A percentile compares a stretch with the other conserved stretches of the same genome.
phyloP scores from a whole-genome alignment of 345 rosid species.

The Cardamine occulta region DNA sequence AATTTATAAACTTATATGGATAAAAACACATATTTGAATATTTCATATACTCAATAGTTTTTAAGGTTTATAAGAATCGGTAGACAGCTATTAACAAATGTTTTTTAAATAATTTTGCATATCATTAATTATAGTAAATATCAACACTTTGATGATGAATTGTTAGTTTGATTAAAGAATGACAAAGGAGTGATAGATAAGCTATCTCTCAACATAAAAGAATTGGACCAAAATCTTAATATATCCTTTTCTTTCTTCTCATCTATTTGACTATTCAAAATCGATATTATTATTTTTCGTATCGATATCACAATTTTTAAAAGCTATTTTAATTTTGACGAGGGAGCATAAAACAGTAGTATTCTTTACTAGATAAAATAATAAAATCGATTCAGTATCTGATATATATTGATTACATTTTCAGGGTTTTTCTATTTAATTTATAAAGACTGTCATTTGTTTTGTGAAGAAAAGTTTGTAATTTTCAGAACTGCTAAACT shows the following conservation, averaged over 20 bases:
- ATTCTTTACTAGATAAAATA: background rate
- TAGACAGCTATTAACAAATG: background rate
- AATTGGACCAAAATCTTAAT: constrained; percentile 25
- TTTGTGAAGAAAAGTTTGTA: background rate
- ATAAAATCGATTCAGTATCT: background rate
- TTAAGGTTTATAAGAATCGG: background rate
- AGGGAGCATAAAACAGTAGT: background rate
- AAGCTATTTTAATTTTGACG: background rate
- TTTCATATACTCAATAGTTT: background rate
- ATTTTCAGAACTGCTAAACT: background rate
- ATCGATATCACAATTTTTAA: background rate
- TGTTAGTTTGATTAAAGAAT: constrained; percentile 15
- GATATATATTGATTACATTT: background rate
- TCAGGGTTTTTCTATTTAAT: background rate
- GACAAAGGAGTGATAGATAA: constrained; percentile 21
- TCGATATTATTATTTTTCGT: background rate
- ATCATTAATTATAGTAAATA: background rate
- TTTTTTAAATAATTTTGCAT: background rate
- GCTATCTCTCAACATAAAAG: constrained; percentile 14
- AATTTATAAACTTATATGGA: background rate
- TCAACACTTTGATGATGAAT: background rate
- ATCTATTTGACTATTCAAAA: constrained; percentile 24
- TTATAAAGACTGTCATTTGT: background rate
- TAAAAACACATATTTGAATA: background rate
- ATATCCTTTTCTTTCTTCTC: constrained; percentile 16